Percentiles rank a stretch among this genome's conserved stretches.
phyloP scores from a whole-genome alignment of 2,329 filamentous ascomycete species.

The Diaporthe destruens region DNA sequence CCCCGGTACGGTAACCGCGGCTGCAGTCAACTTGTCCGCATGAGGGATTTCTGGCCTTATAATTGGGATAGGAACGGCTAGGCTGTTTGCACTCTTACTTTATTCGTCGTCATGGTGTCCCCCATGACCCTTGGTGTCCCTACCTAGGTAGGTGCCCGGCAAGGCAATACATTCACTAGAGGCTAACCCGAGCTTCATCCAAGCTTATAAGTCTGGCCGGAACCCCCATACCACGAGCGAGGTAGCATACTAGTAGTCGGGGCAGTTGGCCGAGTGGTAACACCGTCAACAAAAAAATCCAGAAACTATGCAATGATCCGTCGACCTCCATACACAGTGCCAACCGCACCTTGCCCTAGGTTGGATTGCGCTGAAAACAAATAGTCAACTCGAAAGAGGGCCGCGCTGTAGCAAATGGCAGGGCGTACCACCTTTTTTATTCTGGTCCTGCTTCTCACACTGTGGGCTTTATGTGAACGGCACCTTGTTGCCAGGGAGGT shows the following conservation, averaged over 20 bases:
- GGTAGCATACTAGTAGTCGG: constrained; percentile 29
- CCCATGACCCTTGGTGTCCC: too few species aligned
- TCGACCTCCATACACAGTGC: constrained; percentile 34
- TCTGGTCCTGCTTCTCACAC: constrained; percentile 59
- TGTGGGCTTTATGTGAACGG: too few species aligned
- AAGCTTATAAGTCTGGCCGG: constrained; percentile 15
- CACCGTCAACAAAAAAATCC: background rate
- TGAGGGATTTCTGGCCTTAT: too few species aligned
- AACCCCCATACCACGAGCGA: background rate
- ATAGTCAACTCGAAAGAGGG: constrained; percentile 30
- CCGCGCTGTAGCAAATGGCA: constrained; percentile 35
- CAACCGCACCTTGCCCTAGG: constrained; percentile 46
- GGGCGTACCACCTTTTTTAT: constrained; percentile 50
- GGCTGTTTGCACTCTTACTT: too few species aligned
- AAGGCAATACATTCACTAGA: background rate
- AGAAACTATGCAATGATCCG: constrained; percentile 27
- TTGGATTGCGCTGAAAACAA: constrained; percentile 36
- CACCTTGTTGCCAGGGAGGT: too few species aligned
- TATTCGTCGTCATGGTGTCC: too few species aligned
- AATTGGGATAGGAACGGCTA: too few species aligned
- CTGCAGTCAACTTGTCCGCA: too few species aligned
- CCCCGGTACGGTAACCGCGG: too few species aligned
- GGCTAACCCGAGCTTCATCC: background rate
- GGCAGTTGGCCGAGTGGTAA: constrained; percentile 35
- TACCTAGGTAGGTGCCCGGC: too few species aligned